Percentiles rank a stretch among this genome's conserved stretches.
These are phyloP conservation scores for Phaffia tasmanica DNA, from an alignment of 768 basidiomycete genomes.

Conservation along the genomic window DNA sequence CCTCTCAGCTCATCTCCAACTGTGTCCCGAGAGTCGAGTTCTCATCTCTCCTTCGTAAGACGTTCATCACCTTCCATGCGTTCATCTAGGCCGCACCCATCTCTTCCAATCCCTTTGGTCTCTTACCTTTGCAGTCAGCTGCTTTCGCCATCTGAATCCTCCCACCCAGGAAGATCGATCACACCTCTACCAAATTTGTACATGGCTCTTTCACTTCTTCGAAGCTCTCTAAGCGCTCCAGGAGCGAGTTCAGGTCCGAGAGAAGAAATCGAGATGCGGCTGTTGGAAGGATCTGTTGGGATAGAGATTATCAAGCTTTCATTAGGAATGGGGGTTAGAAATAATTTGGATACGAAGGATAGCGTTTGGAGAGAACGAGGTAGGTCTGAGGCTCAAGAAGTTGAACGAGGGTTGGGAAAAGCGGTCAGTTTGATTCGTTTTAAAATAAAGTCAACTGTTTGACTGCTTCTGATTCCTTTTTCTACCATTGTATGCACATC, in stretches of 20 bases:
- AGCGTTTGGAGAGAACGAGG: neutral
- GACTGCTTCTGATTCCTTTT: neutral
- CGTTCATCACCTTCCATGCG: no score
- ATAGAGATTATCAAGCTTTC: neutral
- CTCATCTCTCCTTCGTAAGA: no score
- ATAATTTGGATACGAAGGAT: neutral
- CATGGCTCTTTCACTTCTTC: neutral
- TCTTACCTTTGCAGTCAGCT: no score
- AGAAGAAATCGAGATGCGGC: constrained; percentile 20
- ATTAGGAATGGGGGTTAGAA: neutral
- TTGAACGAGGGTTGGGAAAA: constrained; percentile 6
- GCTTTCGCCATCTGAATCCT: no score
- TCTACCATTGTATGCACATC: neutral
- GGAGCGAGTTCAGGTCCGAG: constrained; percentile 10
- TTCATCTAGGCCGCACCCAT: no score
- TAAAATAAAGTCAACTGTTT: neutral
- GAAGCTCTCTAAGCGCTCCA: neutral
- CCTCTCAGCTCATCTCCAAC: no score
- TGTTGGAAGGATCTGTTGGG: constrained; percentile 15
- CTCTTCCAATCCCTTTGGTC: no score
- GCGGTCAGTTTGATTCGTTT: neutral
- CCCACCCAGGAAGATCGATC: neutral
- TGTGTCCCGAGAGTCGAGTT: no score
- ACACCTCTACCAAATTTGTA: constrained; percentile 5
- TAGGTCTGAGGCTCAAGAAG: constrained; percentile 4